Percentiles rank a stretch among this genome's conserved stretches.
phyloP scores from a whole-genome alignment of 306 rosid species.

The Calophaca sinica region DNA sequence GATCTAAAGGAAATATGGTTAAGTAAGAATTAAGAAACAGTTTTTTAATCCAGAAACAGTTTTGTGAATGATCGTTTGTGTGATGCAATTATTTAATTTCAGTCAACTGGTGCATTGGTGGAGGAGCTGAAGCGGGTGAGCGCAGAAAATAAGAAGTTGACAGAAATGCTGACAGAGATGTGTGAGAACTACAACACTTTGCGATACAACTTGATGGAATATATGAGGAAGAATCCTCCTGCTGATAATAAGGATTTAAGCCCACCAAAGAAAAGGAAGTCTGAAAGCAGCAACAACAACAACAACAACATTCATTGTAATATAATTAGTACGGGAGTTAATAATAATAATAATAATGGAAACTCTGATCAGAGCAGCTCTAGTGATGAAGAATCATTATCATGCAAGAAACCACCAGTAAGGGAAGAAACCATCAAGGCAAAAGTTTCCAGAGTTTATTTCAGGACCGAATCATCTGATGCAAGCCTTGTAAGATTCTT shows the following conservation, averaged over 20 bases:
- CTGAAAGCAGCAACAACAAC: conserved; percentile 63
- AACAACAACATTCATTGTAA: conserved; percentile 45
- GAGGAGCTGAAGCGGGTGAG: conserved; percentile 85
- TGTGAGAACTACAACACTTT: conserved; percentile 84
- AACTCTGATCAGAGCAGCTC: conserved; percentile 89
- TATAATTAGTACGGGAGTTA: conserved; percentile 16
- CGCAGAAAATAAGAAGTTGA: conserved; percentile 87
- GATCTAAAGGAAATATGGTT: background rate
- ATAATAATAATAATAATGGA: conserved; percentile 51
- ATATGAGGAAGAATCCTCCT: conserved; percentile 62
- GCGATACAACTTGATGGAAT: conserved; percentile 68
- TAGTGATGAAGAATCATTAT: conserved; percentile 66
- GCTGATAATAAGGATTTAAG: conserved; percentile 67
- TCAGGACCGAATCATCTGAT: conserved; percentile 77
- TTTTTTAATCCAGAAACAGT: too few species aligned
- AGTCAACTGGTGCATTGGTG: conserved; percentile 61
- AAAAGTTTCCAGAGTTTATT: conserved; percentile 63
- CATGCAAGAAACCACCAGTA: conserved; percentile 70
- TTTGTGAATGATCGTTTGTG: background rate
- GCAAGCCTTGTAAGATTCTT: conserved; percentile 73
- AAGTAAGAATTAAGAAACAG: background rate
- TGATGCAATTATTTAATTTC: conserved; percentile 1
- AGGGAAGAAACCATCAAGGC: conserved; percentile 75
- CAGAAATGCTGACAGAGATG: conserved; percentile 76
- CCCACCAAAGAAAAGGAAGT: conserved; percentile 79